phyloP scores from a whole-genome alignment of 2,329 filamentous ascomycete species.

The Blastomyces parvus region DNA sequence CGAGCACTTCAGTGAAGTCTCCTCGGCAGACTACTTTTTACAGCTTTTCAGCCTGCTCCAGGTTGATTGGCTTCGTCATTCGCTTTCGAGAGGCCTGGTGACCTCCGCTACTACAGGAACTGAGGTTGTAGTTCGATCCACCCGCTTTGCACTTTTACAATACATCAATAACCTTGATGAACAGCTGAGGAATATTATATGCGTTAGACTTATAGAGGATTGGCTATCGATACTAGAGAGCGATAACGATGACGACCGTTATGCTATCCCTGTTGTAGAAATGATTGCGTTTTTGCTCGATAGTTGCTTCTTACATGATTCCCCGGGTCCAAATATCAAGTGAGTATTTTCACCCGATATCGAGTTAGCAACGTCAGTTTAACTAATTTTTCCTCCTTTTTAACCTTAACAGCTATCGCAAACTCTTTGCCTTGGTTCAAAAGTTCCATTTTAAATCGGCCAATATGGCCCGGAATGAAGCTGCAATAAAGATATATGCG shows the following conservation, averaged over 20 bases:
- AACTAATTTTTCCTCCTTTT: neutral
- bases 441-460: slow-evolving; percentile 74
- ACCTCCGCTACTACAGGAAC: slow-evolving; percentile 38
- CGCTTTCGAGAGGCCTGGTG: slow-evolving; percentile 35
- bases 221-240: slow-evolving; percentile 47
- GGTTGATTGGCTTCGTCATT: slow-evolving; percentile 29
- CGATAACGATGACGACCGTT: slow-evolving; percentile 54
- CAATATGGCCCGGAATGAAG: slow-evolving; percentile 71
- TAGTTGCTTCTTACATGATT: slow-evolving; percentile 33
- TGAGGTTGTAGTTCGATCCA: slow-evolving; percentile 36
- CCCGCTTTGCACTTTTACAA: slow-evolving; percentile 34
- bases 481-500: slow-evolving; percentile 70
- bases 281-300: slow-evolving; percentile 69
- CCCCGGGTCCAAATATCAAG: slow-evolving; percentile 39
- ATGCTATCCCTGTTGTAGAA: slow-evolving; percentile 67
- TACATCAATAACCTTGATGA: slow-evolving; percentile 23
- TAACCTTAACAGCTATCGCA: slow-evolving; percentile 39
- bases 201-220: slow-evolving; percentile 41
- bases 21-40: slow-evolving; percentile 34
- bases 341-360: slow-evolving; percentile 13
- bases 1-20: slow-evolving; percentile 38
- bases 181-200: slow-evolving; percentile 28
- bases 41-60: slow-evolving; percentile 32
- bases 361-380: neutral
- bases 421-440: slow-evolving; percentile 60